Base-by-base conservation (phyloP, 352 stramenopile genomes). In the Pythium utonaiense region DNA sequence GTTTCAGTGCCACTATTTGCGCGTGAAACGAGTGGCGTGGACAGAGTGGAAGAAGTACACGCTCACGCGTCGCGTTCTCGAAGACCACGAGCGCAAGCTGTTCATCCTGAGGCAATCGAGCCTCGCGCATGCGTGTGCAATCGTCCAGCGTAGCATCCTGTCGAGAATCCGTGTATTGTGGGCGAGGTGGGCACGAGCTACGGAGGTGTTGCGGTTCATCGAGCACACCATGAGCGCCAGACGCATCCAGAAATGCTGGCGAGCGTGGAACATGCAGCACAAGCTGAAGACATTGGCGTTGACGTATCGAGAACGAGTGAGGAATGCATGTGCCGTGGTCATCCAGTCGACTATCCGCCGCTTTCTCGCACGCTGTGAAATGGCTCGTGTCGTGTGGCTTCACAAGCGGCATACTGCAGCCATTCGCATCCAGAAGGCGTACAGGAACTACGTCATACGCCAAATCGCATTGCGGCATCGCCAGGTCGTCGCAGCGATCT, bases 41-140 rank as follows among this genome's bases (percentile, higher is more conserved):
- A 17, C 40, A 10, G 36, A 51, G 44, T 77, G 69, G 69, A 52
- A 44, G 14, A 70, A 71, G 34, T 52, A 50, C 5, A 72, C 66
- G 31, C 38, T 74, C 17, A 63, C 58, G 16, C 30, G 64, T 17
- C 61, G 62, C 2, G 53, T 74, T 17, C 36, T 74, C 8, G 62
- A 67, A 52, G 55, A 68, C 4, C 41, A 73, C 8, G 66, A 47
- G 22, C 61, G 56, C 6, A 70, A 70, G 41, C 40, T 62, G 17
- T 62, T 58, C 13, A 9, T 77, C 2, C 0, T 50, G 10, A 61
- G 58, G 7, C 70, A 78, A 24, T 64, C 64, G 6, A 71, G 55
- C 36, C 59, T 81, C 31, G 64, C 70, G 1, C 70, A 77, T 41
- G 73, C 73, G 25, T 77, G 59, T 24, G 70, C 64, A 28, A 70